Evolutionary conservation across 2,329 filamentous ascomycete genomes (phyloP).

Genomic region (Pestalotiopsis sp.): DNA sequence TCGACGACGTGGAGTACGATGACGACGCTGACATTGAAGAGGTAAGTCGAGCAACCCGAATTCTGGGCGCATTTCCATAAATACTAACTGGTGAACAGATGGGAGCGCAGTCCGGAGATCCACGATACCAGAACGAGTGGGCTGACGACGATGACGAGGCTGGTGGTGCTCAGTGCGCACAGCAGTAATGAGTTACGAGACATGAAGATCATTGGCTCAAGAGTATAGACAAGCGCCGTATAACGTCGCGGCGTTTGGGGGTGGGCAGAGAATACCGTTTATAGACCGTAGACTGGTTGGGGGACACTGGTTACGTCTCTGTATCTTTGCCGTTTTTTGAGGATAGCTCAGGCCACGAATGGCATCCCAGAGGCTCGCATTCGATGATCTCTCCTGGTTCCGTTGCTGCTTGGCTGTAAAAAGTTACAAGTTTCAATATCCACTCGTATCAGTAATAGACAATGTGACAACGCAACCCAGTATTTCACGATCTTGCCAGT

Average conservation of each 20-base stretch:
- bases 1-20: conserved; percentile 89
- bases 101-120: conserved; percentile 72
- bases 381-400: neutral
- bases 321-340: neutral
- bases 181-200: conserved; percentile 59
- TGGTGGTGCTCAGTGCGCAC: conserved; percentile 70
- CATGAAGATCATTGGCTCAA: conserved; percentile 22
- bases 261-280: neutral
- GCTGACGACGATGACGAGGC: conserved; percentile 74
- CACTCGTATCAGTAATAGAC: neutral
- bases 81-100: conserved; percentile 53
- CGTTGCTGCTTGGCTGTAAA: neutral
- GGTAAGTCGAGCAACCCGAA: conserved; percentile 44
- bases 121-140: conserved; percentile 67
- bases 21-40: conserved; percentile 82
- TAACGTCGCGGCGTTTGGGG: conserved; percentile 6
- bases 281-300: conserved; percentile 8
- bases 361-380: neutral
- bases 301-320: neutral
- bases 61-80: neutral
- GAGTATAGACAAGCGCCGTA: conserved; percentile 18
- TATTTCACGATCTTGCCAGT: neutral
- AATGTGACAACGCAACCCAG: neutral
- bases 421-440: neutral
- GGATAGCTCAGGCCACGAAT: neutral